Percentiles rank a stretch among this genome's conserved stretches.
These are phyloP conservation scores for Phlegmacium glaucopus DNA, from an alignment of 768 basidiomycete species.

Conservation along the genomic window DNA sequence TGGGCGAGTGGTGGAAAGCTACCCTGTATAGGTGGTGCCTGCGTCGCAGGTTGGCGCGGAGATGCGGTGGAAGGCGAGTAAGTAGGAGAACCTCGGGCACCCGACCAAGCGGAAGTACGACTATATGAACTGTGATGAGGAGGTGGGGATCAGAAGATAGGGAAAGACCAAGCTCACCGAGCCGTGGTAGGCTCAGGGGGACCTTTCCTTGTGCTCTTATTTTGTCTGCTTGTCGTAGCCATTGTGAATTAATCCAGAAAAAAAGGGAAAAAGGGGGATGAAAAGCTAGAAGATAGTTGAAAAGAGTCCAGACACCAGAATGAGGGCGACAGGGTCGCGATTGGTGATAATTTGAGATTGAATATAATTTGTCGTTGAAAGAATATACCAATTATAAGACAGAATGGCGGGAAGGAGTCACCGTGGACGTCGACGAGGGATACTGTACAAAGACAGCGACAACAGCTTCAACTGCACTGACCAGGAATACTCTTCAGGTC, in stretches of 20 bases:
- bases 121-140: conserved; percentile 27
- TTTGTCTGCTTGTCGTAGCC: conserved; percentile 62
- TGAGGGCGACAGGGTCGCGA: conserved; percentile 29
- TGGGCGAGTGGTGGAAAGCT: conserved; percentile 45
- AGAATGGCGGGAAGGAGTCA: conserved; percentile 14
- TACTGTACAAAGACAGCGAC: conserved; percentile 6
- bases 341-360: conserved; percentile 17
- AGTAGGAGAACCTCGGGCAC: conserved; percentile 65
- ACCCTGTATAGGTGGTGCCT: conserved; percentile 29
- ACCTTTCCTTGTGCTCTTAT: conserved; percentile 64
- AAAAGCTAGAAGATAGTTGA: conserved; percentile 19
- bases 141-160: conserved; percentile 11
- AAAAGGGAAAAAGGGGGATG: conserved; percentile 29
- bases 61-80: conserved; percentile 53
- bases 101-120: conserved; percentile 58
- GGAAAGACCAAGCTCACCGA: conserved; percentile 33
- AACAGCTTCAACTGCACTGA: not conserved
- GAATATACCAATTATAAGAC: conserved; percentile 14
- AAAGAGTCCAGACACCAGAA: conserved; percentile 38
- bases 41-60: conserved; percentile 27
- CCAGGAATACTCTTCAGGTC: not conserved
- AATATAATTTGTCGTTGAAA: conserved; percentile 17
- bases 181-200: conserved; percentile 54
- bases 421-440: conserved; percentile 13
- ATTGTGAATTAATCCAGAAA: conserved; percentile 36